Evolutionary conservation across 2,329 filamentous ascomycete genomes (phyloP), one percentile per base, ranked within the genome.

Genomic region (Phaeophleospora eucalypticola): DNA sequence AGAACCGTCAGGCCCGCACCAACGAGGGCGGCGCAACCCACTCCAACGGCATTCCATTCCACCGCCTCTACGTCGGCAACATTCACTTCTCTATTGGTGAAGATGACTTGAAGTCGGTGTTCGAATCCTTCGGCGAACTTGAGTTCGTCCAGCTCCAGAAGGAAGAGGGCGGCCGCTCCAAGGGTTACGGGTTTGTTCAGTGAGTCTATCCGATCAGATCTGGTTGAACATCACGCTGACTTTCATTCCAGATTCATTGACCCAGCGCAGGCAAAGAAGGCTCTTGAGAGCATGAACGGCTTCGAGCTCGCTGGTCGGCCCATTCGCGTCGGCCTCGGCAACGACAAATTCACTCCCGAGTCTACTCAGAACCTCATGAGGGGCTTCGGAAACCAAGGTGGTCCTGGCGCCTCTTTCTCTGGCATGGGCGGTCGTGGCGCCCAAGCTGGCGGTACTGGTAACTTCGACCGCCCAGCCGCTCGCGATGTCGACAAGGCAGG

Each of bases 21-120:
- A 81, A 87, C 43, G 87, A 93, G 60, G 74, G 79, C 42, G 71
- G 77, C 41, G 78, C 79, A 57, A 82, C 78, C 57, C 81, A 88
- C 59, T 83, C 86, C 50, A 90, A 90, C 66, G 86, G 87, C 52
- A 85, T 95, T 49, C 93, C 93, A 18, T 97, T 97, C 76, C 93
- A 98, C 72, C 87, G 94, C 59, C 85, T 98, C 50, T 98, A 97
- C 70, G 91, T 98, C 59, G 93, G 93, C 71, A 98, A 98, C 68
- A 97, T 98, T 60, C 93, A 98, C 75, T 98, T 98, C 79, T 96
- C 89, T 68, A 95, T 98, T 68, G 96, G 89, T 65, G 93, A 98
- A 72, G 83, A 85, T 68, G 94, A 98, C 71, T 77, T 98, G 57
- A 86, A 91, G 76, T 89, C 91, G 67, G 89, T 98, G 52, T 98